phyloP scores from a whole-genome alignment of 768 basidiomycete species.

The Terana coerulea region DNA sequence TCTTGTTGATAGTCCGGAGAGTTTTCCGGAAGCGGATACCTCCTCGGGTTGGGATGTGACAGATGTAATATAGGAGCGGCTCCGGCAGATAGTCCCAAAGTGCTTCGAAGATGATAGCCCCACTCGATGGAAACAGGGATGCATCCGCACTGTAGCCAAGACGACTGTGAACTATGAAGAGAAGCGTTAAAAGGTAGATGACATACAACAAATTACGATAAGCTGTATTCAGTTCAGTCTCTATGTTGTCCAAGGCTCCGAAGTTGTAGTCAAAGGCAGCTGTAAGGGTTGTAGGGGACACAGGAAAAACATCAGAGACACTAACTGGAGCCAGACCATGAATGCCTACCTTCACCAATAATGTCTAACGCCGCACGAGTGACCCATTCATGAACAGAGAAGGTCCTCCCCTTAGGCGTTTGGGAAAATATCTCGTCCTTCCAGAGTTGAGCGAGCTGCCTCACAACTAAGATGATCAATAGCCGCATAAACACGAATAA shows the following conservation, averaged over 20 bases:
- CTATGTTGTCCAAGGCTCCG: constrained; percentile 15
- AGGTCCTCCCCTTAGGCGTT: constrained; percentile 31
- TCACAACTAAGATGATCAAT: background rate
- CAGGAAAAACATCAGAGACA: too few relatives aligned
- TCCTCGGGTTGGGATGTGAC: constrained; percentile 27
- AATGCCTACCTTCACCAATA: constrained; percentile 35
- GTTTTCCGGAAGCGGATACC: constrained; percentile 27
- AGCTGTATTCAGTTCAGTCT: background rate
- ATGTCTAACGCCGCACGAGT: constrained; percentile 34
- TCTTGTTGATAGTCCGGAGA: constrained; percentile 25
- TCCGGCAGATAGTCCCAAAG: constrained; percentile 27
- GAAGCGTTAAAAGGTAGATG: background rate
- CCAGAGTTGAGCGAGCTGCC: constrained; percentile 9
- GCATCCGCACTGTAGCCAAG: constrained; percentile 26
- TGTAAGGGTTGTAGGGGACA: background rate
- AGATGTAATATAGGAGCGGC: constrained; percentile 21
- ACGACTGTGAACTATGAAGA: background rate
- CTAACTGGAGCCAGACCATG: background rate
- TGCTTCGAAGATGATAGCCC: constrained; percentile 23
- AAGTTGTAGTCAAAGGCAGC: constrained; percentile 32
- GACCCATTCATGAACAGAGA: constrained; percentile 28
- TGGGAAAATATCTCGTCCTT: constrained; percentile 33
- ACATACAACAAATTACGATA: constrained; percentile 17
- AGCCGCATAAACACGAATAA: background rate
- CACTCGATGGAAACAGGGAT: constrained; percentile 19